A percentile compares a stretch with the other conserved stretches of the same genome.
Conservation (phyloP, 1,284 basidiomycete species). For the Bondarzewia mesenterica region DNA sequence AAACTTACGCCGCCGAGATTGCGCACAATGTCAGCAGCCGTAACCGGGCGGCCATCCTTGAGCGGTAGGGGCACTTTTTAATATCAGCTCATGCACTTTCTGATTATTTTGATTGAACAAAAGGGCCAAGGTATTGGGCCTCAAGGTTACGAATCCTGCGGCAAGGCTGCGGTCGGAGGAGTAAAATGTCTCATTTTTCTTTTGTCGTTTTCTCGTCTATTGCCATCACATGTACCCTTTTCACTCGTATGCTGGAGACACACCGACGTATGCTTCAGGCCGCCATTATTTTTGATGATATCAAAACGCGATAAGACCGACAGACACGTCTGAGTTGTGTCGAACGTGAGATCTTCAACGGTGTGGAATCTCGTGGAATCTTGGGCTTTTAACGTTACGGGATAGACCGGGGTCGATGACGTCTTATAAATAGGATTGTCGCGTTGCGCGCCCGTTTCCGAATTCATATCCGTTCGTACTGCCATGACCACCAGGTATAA, state of each 20-base stretch:
- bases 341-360: background rate
- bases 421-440: no score
- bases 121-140: constrained; percentile 83
- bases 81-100: background rate
- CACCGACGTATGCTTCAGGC: constrained; percentile 1
- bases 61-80: constrained; percentile 50
- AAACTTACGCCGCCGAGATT: constrained; percentile 92
- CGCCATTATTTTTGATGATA: no score
- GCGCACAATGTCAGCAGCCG: constrained; percentile 96
- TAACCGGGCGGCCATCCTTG: constrained; percentile 91
- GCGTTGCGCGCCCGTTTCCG: no score
- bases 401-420: background rate
- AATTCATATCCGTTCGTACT: background rate
- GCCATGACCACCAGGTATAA: background rate
- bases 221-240: constrained; percentile 1
- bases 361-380: background rate
- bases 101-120: constrained; percentile 7
- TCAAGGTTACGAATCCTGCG: constrained; percentile 94
- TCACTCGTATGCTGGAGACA: constrained; percentile 3
- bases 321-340: background rate
- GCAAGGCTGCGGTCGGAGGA: constrained; percentile 98
- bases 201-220: constrained; percentile 4
- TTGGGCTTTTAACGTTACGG: no score
- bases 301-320: background rate
- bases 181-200: constrained; percentile 33